phyloP scores from a whole-genome alignment of 106 monocot species.

The Dioscorea dumetorum region DNA sequence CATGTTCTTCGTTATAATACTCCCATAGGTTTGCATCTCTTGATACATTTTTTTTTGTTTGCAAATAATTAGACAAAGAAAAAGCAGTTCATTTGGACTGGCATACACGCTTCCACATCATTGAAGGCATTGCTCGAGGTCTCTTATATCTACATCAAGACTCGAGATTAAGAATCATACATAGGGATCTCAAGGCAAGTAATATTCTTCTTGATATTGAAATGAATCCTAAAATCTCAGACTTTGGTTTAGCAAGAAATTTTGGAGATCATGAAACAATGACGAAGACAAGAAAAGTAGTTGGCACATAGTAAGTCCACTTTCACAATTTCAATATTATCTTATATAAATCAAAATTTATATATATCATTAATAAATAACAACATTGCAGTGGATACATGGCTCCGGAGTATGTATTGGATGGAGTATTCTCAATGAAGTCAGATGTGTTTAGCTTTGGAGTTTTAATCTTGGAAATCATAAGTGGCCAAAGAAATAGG shows the following conservation, averaged over 20 bases:
- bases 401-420: slow-evolving; percentile 35
- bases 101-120: slow-evolving; percentile 10
- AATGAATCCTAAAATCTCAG: slow-evolving; percentile 32
- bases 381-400: slow-evolving; percentile 27
- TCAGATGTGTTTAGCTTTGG: slow-evolving; percentile 37
- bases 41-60: too few relatives aligned
- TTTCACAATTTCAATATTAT: too few relatives aligned
- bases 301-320: slow-evolving; percentile 21
- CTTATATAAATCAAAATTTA: neutral
- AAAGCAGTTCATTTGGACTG: slow-evolving; percentile 7
- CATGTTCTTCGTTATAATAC: too few relatives aligned
- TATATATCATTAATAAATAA: neutral
- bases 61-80: neutral
- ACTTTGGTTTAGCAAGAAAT: slow-evolving; percentile 23
- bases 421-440: slow-evolving; percentile 27
- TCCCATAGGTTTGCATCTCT: too few relatives aligned
- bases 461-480: slow-evolving; percentile 27
- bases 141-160: slow-evolving; percentile 23
- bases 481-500: slow-evolving; percentile 19
- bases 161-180: slow-evolving; percentile 9
- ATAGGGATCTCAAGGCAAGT: neutral
- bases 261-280: slow-evolving; percentile 6
- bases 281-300: slow-evolving; percentile 9
- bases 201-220: slow-evolving; percentile 19
- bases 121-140: slow-evolving; percentile 22